Percentiles rank a stretch among this genome's conserved stretches.
These are phyloP conservation scores for Colletotrichum costaricense DNA, from an alignment of 2,329 filamentous ascomycete genomes.

Conservation along the genomic window DNA sequence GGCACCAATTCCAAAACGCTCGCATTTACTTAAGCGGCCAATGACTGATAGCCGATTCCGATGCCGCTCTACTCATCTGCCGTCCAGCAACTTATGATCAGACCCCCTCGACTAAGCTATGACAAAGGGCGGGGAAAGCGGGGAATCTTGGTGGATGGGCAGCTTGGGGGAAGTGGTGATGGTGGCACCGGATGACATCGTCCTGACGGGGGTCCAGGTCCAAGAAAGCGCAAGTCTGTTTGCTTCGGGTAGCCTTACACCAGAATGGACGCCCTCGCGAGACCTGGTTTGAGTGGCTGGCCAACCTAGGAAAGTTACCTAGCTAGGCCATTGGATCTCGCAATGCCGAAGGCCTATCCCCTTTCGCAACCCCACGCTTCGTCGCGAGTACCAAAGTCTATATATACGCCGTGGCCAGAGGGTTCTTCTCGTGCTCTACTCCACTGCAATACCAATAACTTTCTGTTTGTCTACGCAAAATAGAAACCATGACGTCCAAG, in stretches of 20 bases:
- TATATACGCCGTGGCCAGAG: background rate
- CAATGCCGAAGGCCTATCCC: background rate
- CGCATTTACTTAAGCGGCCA: background rate
- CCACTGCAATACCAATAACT: too few relatives aligned
- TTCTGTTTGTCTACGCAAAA: background rate
- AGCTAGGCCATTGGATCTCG: background rate
- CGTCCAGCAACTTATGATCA: conserved; percentile 11
- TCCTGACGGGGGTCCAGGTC: background rate
- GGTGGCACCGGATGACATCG: conserved; percentile 31
- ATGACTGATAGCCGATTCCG: background rate
- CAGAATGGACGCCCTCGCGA: background rate
- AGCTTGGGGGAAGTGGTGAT: conserved; percentile 9
- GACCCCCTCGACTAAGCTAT: conserved; percentile 41
- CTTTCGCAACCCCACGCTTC: background rate
- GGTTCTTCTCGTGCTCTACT: too few relatives aligned
- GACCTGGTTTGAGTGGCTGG: background rate
- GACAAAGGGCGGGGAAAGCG: conserved; percentile 47
- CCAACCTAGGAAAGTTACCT: background rate
- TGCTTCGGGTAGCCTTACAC: background rate
- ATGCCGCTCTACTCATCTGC: background rate
- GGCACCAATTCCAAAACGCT: background rate
- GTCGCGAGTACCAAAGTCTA: background rate
- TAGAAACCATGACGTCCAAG: conserved; percentile 22
- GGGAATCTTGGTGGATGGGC: conserved; percentile 23
- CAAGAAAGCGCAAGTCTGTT: background rate